These are phyloP conservation scores for Fusarium cicatricum DNA, from an alignment of 2,329 filamentous ascomycete species.

Conservation along the genomic window DNA sequence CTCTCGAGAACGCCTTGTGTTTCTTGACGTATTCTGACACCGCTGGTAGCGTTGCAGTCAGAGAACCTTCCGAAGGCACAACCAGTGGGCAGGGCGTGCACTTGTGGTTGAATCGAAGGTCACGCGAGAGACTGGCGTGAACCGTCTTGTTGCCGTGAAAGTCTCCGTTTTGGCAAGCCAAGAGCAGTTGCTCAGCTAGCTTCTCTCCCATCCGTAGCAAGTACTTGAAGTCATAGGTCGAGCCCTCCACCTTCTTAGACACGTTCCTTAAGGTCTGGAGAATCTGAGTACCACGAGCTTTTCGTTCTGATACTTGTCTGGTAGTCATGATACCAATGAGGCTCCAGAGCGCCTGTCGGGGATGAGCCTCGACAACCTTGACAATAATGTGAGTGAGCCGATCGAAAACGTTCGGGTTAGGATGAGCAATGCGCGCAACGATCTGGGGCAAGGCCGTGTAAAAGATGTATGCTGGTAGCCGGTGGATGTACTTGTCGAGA, in stretches of 20 bases:
- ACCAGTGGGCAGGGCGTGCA: slow-evolving; percentile 84
- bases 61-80: slow-evolving; percentile 84
- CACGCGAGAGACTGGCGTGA: slow-evolving; percentile 75
- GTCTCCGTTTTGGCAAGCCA: slow-evolving; percentile 78
- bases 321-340: slow-evolving; percentile 88
- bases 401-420: slow-evolving; percentile 78
- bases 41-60: slow-evolving; percentile 83
- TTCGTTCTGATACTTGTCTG: slow-evolving; percentile 73
- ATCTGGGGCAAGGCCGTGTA: slow-evolving; percentile 90
- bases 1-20: slow-evolving; percentile 87
- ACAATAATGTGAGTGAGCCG: slow-evolving; percentile 81
- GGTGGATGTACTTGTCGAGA: slow-evolving; percentile 79
- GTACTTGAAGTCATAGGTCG: slow-evolving; percentile 68
- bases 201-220: slow-evolving; percentile 83
- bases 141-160: slow-evolving; percentile 74
- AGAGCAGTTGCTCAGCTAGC: slow-evolving; percentile 81
- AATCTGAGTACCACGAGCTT: slow-evolving; percentile 60
- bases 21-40: slow-evolving; percentile 75
- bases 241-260: slow-evolving; percentile 60
- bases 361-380: slow-evolving; percentile 86
- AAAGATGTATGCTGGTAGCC: slow-evolving; percentile 79
- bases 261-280: slow-evolving; percentile 58
- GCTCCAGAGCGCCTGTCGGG: slow-evolving; percentile 91
- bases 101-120: slow-evolving; percentile 86
- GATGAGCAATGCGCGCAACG: slow-evolving; percentile 93